These are phyloP conservation scores for Saraca asoca DNA, from an alignment of 331 rosid genomes.

Conservation along the genomic window DNA sequence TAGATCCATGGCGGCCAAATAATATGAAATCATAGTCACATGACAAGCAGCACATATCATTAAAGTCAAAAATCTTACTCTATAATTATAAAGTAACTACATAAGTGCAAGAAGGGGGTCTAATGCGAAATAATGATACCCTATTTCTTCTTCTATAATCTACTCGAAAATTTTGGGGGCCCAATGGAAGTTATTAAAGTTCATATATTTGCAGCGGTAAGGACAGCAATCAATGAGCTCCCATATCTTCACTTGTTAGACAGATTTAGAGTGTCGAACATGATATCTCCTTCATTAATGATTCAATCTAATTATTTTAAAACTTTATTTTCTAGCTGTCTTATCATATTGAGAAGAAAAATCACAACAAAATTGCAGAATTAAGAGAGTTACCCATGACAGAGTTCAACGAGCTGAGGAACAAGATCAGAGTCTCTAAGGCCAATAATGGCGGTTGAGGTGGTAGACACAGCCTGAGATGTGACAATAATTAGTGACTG, in stretches of 20 bases:
- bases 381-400: conserved; percentile 74
- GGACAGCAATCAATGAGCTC: not conserved
- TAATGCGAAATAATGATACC: not conserved
- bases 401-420: conserved; percentile 90
- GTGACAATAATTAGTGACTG: conserved; percentile 87
- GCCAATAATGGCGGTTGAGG: conserved; percentile 76
- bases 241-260: not conserved
- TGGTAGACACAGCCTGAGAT: conserved; percentile 94
- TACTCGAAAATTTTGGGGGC: conserved; percentile 19
- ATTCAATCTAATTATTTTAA: conserved; percentile 2
- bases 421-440: conserved; percentile 90
- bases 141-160: not conserved
- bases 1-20: not conserved
- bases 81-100: conserved; percentile 18
- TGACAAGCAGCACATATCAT: conserved; percentile 17
- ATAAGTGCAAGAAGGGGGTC: conserved; percentile 10
- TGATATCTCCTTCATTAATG: conserved; percentile 8
- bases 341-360: not conserved
- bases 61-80: conserved; percentile 29
- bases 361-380: conserved; percentile 32
- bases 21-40: conserved; percentile 27
- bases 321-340: conserved; percentile 24
- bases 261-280: conserved; percentile 13
- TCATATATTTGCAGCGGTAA: conserved; percentile 17
- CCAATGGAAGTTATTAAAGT: conserved; percentile 24